phyloP scores from a whole-genome alignment of 257 asterid genomes.

The Gynochthodes officinalis region DNA sequence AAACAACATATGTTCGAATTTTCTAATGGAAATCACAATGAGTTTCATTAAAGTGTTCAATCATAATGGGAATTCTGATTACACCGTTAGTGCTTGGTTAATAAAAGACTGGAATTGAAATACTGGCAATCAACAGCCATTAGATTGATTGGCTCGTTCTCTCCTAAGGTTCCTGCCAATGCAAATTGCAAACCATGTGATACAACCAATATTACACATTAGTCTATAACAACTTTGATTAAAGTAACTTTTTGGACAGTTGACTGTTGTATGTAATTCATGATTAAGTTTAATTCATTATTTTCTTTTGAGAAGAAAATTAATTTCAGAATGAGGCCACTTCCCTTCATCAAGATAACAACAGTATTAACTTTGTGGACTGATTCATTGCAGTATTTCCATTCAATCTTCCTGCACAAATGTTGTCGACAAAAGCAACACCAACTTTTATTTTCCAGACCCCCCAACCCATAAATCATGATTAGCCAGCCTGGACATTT shows the following conservation, averaged over 20 bases:
- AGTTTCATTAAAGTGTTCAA: no score
- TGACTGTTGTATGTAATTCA: conserved; percentile 32
- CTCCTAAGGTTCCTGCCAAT: background rate
- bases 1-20: no score
- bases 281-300: conserved; percentile 15
- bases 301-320: background rate
- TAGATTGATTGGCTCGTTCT: background rate
- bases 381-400: conserved; percentile 10
- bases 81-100: no score
- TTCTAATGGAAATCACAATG: no score
- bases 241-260: conserved; percentile 34
- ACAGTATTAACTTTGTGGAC: conserved; percentile 5
- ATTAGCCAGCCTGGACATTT: background rate
- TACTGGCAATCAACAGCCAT: background rate
- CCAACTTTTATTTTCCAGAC: conserved; percentile 14
- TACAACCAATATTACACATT: conserved; percentile 7
- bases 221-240: conserved; percentile 25
- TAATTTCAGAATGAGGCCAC: conserved; percentile 17
- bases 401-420: conserved; percentile 9
- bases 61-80: no score
- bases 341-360: background rate
- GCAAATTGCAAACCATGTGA: conserved; percentile 12
- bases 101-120: no score
- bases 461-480: background rate
- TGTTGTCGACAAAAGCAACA: conserved; percentile 16